A percentile compares a stretch with the other conserved stretches of the same genome.
Conservation (phyloP, 768 basidiomycete species). For the Rossbeevera mucosa region DNA sequence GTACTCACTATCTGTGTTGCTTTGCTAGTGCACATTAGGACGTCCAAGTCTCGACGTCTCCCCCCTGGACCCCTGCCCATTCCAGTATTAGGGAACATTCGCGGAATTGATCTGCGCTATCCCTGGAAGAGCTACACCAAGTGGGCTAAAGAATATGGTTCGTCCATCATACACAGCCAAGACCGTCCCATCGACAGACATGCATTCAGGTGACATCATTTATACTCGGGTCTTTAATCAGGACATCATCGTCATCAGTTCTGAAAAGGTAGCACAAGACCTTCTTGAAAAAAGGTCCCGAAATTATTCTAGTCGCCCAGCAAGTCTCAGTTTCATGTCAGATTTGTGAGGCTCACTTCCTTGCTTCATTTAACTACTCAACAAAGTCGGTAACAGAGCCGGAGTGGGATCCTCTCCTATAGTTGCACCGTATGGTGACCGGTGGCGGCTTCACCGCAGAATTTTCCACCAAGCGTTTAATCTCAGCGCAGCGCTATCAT, state of each 20-base stretch:
- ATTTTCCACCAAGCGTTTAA: neutral
- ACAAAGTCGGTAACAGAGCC: conserved; percentile 6
- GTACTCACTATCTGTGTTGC: conserved; percentile 8
- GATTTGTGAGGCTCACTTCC: conserved; percentile 15
- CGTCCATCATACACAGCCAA: neutral
- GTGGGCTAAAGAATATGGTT: neutral
- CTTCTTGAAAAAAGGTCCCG: conserved; percentile 18
- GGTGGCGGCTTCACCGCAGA: neutral
- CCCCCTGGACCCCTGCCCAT: conserved; percentile 21
- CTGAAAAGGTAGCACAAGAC: conserved; percentile 21
- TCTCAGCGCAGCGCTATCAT: conserved; percentile 15
- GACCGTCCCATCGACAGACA: neutral
- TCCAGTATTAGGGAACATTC: neutral
- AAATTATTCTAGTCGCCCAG: conserved; percentile 24
- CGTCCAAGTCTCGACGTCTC: conserved; percentile 6
- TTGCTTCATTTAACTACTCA: neutral
- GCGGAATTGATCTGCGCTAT: neutral
- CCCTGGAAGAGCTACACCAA: neutral
- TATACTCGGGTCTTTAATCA: neutral
- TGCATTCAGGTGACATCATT: neutral
- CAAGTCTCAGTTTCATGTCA: conserved; percentile 9
- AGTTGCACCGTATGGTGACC: neutral
- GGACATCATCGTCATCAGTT: conserved; percentile 21
- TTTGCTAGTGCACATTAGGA: conserved; percentile 8
- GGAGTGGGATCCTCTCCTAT: conserved; percentile 12